Conservation (phyloP, 2,329 filamentous ascomycete genomes). For the Didymella lethalis region DNA sequence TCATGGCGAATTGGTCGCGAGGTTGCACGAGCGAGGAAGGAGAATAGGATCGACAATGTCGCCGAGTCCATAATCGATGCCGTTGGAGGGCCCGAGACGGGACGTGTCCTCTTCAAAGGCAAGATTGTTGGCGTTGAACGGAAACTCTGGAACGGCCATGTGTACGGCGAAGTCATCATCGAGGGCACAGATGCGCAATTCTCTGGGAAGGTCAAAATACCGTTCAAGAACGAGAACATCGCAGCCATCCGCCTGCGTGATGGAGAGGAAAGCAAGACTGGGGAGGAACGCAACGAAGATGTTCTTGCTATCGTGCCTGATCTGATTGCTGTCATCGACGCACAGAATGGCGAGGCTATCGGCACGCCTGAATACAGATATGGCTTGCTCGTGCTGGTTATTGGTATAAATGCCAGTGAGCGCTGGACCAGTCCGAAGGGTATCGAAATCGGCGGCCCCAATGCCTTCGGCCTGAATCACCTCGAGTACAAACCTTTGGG, state of each 20-base stretch:
- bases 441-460: constrained; percentile 60
- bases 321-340: constrained; percentile 59
- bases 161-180: constrained; percentile 54
- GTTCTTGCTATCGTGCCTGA: constrained; percentile 60
- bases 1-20: constrained; percentile 52
- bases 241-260: constrained; percentile 57
- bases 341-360: constrained; percentile 58
- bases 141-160: constrained; percentile 52
- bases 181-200: constrained; percentile 41
- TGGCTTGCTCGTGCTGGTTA: constrained; percentile 60
- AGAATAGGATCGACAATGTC: constrained; percentile 48
- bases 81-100: constrained; percentile 50
- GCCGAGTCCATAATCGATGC: constrained; percentile 53
- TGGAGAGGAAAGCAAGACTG: constrained; percentile 31
- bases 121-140: constrained; percentile 57
- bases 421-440: constrained; percentile 62
- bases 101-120: constrained; percentile 54
- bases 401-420: constrained; percentile 64
- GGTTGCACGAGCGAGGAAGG: constrained; percentile 45
- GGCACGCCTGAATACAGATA: constrained; percentile 65
- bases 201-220: constrained; percentile 65
- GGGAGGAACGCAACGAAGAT: constrained; percentile 48
- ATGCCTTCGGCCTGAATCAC: constrained; percentile 58
- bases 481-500: constrained; percentile 61
- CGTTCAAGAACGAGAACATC: constrained; percentile 79